A percentile compares a stretch with the other conserved stretches of the same genome.
Conservation (phyloP, 768 basidiomycete species). For the Boletus rubroflammeus region DNA sequence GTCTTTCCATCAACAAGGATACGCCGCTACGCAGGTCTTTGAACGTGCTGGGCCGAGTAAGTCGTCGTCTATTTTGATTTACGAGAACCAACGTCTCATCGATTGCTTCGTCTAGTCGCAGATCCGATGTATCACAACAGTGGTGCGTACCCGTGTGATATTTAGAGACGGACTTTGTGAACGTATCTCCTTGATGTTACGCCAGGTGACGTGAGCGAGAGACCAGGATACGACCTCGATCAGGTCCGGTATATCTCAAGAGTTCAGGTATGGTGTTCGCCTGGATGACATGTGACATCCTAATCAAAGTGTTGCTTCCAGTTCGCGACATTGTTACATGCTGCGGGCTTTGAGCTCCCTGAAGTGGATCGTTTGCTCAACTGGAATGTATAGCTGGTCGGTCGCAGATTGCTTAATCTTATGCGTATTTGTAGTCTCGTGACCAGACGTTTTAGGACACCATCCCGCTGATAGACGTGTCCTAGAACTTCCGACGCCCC, state of each 20-base stretch:
- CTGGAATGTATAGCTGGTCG: no score
- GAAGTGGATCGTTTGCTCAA: background rate
- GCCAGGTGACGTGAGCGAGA: constrained; percentile 71
- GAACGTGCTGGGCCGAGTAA: constrained; percentile 76
- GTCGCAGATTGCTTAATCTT: background rate
- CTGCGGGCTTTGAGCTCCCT: constrained; percentile 54
- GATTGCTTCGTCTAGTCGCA: constrained; percentile 45
- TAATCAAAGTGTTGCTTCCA: constrained; percentile 20
- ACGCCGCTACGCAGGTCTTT: constrained; percentile 83
- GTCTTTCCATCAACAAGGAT: constrained; percentile 82
- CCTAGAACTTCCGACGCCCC: no score
- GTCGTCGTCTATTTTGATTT: constrained; percentile 10
- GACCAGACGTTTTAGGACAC: no score
- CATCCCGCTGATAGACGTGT: no score
- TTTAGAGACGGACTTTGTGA: background rate
- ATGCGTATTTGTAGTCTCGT: no score
- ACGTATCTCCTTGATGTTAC: background rate
- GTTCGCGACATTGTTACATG: constrained; percentile 70
- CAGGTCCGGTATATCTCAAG: constrained; percentile 84
- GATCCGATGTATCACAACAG: constrained; percentile 91
- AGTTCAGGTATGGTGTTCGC: constrained; percentile 58
- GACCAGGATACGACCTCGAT: constrained; percentile 77
- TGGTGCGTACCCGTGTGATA: constrained; percentile 37
- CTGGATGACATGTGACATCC: background rate
- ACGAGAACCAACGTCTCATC: background rate